Evolutionary conservation across 306 rosid genomes (phyloP).

Genomic region (Prunus campanulata): DNA sequence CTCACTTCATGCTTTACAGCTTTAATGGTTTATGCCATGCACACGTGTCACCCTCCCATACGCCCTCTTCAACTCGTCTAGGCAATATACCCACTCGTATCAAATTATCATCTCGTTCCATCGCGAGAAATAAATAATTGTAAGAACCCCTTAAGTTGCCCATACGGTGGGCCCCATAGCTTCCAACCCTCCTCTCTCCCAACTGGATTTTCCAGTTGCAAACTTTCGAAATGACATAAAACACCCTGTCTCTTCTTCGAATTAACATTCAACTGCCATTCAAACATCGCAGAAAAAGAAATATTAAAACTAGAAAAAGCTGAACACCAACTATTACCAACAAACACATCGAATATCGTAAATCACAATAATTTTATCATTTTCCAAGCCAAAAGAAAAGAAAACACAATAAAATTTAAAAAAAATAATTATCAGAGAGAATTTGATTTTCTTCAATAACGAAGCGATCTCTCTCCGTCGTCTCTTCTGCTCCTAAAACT

Average conservation of each 20-base stretch:
- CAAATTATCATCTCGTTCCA: not conserved
- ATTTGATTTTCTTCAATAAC: slow-evolving; percentile 25
- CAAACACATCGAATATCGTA: slow-evolving; percentile 1
- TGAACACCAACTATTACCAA: no score
- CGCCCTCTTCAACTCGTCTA: not conserved
- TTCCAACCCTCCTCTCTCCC: slow-evolving; percentile 23
- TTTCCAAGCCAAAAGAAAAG: slow-evolving; percentile 28
- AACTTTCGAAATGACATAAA: slow-evolving; percentile 8
- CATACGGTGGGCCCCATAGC: slow-evolving; percentile 17
- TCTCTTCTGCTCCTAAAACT: slow-evolving; percentile 16
- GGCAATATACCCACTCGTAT: not conserved
- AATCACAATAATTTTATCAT: slow-evolving; percentile 47
- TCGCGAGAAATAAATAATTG: not conserved
- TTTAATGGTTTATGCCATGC: not conserved
- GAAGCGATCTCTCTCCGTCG: slow-evolving; percentile 19
- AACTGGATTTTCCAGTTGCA: slow-evolving; percentile 39
- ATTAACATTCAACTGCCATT: slow-evolving; percentile 20
- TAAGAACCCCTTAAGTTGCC: not conserved
- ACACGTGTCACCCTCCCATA: slow-evolving; percentile 28
- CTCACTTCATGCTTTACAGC: slow-evolving; percentile 20
- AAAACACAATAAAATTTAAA: slow-evolving; percentile 18
- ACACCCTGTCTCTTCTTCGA: slow-evolving; percentile 10
- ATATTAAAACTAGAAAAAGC: not conserved
- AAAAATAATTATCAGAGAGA: slow-evolving; percentile 52
- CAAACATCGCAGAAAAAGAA: not conserved